Base-by-base conservation (phyloP, 169 alveolate species). In the Plasmodium knowlesi region DNA sequence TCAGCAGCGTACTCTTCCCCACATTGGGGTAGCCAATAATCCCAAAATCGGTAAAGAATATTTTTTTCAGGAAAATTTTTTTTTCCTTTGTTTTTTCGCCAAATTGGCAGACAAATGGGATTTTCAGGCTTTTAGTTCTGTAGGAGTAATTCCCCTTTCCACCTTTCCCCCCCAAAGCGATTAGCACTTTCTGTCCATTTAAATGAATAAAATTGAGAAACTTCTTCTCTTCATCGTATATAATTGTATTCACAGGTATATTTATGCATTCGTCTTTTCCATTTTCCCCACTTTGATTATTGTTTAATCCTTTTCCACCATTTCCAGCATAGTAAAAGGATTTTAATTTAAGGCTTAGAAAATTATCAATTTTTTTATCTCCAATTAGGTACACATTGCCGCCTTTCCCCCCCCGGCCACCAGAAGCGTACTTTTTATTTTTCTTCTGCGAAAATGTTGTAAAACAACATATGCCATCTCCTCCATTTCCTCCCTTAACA, bases 381-480 rank as follows among this genome's bases (percentile, higher is more conserved):
- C 98, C 97, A 76, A 92, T 83, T 37, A 98, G 89, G 72, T 92
- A 95, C 4, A 98, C 98, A 83, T 96, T 96, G 3, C 99, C 99
- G 37, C 99, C 99, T 41, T 95, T 95, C 16, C 99, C 99, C 19
- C 99, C 99, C 92, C 95, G 95, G 0, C 99, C 99, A 28, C 99
- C 99, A 80, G 97, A 97, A 19, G 99, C 98, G 14, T 98, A 98
- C 46, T 97, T 98, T 53, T 97, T 96, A 89, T 97, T 97, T 80
- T 98, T 88, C 76, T 96, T 93, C 86, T 96, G 97, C 16, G 98
- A 96, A 61, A 91, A 92, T 84, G 98, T 97, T 39, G 94, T 89
- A 39, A 89, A 89, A 79, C 94, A 78, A 25, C 94, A 89, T 57
- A 89, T 78, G 37, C 99, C 99, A 90, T 97, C 95, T 25, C 99